A percentile compares a stretch with the other conserved stretches of the same genome.
Evolutionary conservation across 352 stramenopile species (phyloP).

Genomic region (Globisporangium sylvaticum): DNA sequence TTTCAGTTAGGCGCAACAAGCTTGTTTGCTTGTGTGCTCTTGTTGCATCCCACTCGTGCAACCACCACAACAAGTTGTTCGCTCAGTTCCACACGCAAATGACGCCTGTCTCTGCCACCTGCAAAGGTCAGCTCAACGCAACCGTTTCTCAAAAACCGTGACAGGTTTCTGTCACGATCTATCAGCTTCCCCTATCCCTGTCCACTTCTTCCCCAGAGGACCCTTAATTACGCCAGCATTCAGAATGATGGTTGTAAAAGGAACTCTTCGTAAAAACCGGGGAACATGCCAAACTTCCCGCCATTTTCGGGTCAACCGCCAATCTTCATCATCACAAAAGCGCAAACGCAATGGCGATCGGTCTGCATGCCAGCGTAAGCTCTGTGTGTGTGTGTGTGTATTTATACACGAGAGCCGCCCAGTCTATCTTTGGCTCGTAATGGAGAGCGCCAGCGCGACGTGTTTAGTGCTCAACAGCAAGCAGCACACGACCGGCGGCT

Average conservation of each 20-base stretch:
- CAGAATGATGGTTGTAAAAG: neutral
- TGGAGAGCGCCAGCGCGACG: neutral
- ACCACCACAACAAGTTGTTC: neutral
- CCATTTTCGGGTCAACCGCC: too few species aligned
- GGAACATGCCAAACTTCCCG: neutral
- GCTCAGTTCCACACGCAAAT: neutral
- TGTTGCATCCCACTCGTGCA: neutral
- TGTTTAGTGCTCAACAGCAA: neutral
- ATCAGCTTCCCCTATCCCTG: neutral
- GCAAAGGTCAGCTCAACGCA: neutral
- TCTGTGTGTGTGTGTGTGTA: neutral
- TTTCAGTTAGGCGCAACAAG: neutral
- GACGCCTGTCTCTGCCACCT: neutral
- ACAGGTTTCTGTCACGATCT: constrained; percentile 2
- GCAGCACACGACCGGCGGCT: neutral
- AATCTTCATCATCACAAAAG: too few species aligned
- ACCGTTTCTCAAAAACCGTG: neutral
- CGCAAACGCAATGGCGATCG: neutral
- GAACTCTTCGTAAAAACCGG: neutral
- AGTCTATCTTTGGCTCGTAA: neutral
- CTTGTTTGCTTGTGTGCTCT: neutral
- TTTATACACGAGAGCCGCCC: neutral
- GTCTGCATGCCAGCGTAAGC: neutral
- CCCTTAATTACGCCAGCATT: neutral
- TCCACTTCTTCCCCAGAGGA: neutral